Evolutionary conservation across 225 moss, liverwort and hornwort species (phyloP), one percentile per base, ranked within the genome.

Genomic region (Marchantia paleacea): DNA sequence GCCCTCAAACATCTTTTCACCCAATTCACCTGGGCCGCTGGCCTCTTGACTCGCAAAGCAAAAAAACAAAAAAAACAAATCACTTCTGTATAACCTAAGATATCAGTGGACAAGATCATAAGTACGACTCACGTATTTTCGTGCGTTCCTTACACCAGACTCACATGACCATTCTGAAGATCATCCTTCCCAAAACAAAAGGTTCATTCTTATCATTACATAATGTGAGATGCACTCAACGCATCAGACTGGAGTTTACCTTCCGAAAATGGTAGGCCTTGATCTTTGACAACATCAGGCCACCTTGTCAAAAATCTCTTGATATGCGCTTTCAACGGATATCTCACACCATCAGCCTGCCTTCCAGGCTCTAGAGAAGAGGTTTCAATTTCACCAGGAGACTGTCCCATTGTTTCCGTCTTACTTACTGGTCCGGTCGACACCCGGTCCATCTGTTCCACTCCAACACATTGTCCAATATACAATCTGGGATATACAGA

Each of bases 381-480:
- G 50, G 48, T 15, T 10, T 48, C 50, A 3, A 20, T 24, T 70
- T 79, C 79, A 54, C 69, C 69, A 31, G 79, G 79, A 49, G 79
- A 79, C 20, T 9, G 67, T 0, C 2, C 20, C 14, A 52, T 69
- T 10, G 52, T 22, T 12, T 53, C 39, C 10, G 30, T 79, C 14
- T 1, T 3, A 10, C 14, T 0, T 47, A n/a, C 29, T 48, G 22
- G 67, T 19, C 67, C 19, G 14, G 49, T 66, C 29, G 47, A 14
- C 24, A 26, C 65, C 31, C 14, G 65, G 24, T 78, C n/a, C 8
- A 25, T 12, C 12, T 25, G 29, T 49, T 14, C 63, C 20, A 65
- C 0, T 26, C 10, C 50, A n/a, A 47, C 48, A 68, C 54, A 0
- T 29, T 15, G 0, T 26, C 20, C 30, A 69, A 10, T n/a, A 47